Evolutionary conservation across 306 rosid species (phyloP), one percentile per base, ranked within the genome.

Genomic region (Cyclanthera cordifolia): DNA sequence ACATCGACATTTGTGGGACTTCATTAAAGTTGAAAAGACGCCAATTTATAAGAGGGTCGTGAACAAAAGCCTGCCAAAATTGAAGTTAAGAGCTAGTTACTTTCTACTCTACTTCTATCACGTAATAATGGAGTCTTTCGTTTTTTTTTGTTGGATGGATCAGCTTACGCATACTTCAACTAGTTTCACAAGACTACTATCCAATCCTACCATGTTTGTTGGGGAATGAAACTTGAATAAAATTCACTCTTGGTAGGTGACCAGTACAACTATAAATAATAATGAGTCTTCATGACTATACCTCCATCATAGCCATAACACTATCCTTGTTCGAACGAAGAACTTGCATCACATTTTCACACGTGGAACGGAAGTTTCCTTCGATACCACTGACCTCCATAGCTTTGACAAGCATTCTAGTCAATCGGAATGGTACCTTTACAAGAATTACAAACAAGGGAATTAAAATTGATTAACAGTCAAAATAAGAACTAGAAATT

Each of bases 221-320:
- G n/a, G n/a, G n/a, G n/a, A n/a, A n/a, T n/a, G n/a, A n/a, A n/a
- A n/a, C n/a, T n/a, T n/a, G n/a, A n/a, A n/a, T n/a, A n/a, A n/a
- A n/a, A n/a, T n/a, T n/a, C n/a, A n/a, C n/a, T n/a, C n/a, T n/a
- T n/a, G n/a, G n/a, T n/a, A n/a, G n/a, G n/a, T n/a, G n/a, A n/a
- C n/a, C n/a, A n/a, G n/a, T n/a, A n/a, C n/a, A n/a, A n/a, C n/a
- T n/a, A 28, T 28, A 32, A 3, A 32, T 32, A 32, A 32, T 32
- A 32, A 7, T 34, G 5, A 47, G 24, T 63, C 17, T 65, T 8
- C n/a, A 75, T 3, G 19, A 70, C 13, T 23, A 59, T 86, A 93
- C 98, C 98, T 93, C 98, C 98, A 93, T 93, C 98, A 93, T 93
- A 63, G 98, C 98, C 98, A 93, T 93, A 65, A 93, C 96, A 67